A percentile compares a stretch with the other conserved stretches of the same genome.
Evolutionary conservation across 495 filamentous ascomycete species (phyloP).

Genomic region (Neurospora discreta): DNA sequence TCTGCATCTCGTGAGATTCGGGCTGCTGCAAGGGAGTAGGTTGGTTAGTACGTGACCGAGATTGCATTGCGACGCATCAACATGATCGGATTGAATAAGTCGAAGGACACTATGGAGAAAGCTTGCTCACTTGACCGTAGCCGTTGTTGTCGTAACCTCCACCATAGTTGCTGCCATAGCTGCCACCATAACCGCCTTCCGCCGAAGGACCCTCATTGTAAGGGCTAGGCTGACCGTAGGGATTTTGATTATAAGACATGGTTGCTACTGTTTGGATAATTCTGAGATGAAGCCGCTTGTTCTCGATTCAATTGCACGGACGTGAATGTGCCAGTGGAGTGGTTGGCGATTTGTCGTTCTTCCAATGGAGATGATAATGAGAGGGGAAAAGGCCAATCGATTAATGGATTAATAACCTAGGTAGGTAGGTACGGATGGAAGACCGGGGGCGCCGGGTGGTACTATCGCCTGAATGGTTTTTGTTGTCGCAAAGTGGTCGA

Average conservation of each 20-base stretch:
- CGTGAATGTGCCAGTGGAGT: not conserved
- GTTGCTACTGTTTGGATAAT: conserved; percentile 7
- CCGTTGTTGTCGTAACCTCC: not conserved
- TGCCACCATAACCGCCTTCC: conserved; percentile 36
- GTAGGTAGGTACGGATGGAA: not conserved
- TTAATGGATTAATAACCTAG: not conserved
- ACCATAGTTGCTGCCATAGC: not conserved
- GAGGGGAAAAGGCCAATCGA: not conserved
- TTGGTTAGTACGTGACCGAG: too few species aligned
- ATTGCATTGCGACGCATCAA: not conserved
- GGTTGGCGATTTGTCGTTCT: not conserved
- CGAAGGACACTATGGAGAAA: not conserved
- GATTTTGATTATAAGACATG: conserved; percentile 33
- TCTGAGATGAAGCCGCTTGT: not conserved
- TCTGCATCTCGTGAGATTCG: conserved; percentile 28
- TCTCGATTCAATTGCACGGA: not conserved
- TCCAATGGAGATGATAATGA: not conserved
- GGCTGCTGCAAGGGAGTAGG: conserved; percentile 14
- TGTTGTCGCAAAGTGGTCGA: not conserved
- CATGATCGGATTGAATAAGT: not conserved
- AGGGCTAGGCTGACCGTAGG: conserved; percentile 23
- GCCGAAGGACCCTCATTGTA: conserved; percentile 33
- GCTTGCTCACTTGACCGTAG: conserved; percentile 19
- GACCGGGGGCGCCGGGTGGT: not conserved
- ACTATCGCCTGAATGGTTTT: not conserved